These are phyloP conservation scores for Trichoderma brevicompactum DNA, from an alignment of 2,329 filamentous ascomycete species.

Conservation along the genomic window DNA sequence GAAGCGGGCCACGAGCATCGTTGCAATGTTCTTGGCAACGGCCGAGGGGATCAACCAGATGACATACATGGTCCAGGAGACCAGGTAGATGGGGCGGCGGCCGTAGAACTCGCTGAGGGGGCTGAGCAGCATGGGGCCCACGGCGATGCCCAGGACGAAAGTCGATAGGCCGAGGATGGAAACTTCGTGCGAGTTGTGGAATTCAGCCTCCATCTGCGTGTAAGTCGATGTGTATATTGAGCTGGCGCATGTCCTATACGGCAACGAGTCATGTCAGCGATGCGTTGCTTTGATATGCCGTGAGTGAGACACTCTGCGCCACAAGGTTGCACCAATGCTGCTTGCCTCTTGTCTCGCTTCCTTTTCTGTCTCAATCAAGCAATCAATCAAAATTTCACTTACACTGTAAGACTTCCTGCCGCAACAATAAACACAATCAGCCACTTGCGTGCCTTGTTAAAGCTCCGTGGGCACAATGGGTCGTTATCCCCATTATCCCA, in stretches of 20 bases:
- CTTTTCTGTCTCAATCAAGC: not conserved
- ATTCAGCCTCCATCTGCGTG: conserved; percentile 73
- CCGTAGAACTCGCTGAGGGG: conserved; percentile 80
- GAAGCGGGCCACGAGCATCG: conserved; percentile 78
- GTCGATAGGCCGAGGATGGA: conserved; percentile 80
- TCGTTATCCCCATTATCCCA: conserved; percentile 61
- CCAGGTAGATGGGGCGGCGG: conserved; percentile 77
- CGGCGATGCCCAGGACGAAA: conserved; percentile 76
- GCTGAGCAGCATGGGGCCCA: conserved; percentile 66
- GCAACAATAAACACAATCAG: conserved; percentile 75
- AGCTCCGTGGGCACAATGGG: conserved; percentile 73
- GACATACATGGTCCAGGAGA: conserved; percentile 73
- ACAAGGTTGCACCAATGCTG: conserved; percentile 13
- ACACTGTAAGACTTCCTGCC: conserved; percentile 79
- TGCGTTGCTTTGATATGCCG: not conserved
- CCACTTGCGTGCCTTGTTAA: conserved; percentile 73
- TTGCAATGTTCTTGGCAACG: conserved; percentile 78
- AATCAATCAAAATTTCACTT: conserved; percentile 48
- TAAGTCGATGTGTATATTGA: conserved; percentile 92
- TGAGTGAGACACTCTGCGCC: conserved; percentile 12
- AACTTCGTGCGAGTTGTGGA: conserved; percentile 70
- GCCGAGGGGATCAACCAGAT: conserved; percentile 83
- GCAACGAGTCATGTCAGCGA: not conserved
- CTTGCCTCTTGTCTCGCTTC: not conserved
- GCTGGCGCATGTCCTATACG: conserved; percentile 73